Base-by-base conservation (phyloP, 1,284 basidiomycete species). In the Schizophyllum amplum region DNA sequence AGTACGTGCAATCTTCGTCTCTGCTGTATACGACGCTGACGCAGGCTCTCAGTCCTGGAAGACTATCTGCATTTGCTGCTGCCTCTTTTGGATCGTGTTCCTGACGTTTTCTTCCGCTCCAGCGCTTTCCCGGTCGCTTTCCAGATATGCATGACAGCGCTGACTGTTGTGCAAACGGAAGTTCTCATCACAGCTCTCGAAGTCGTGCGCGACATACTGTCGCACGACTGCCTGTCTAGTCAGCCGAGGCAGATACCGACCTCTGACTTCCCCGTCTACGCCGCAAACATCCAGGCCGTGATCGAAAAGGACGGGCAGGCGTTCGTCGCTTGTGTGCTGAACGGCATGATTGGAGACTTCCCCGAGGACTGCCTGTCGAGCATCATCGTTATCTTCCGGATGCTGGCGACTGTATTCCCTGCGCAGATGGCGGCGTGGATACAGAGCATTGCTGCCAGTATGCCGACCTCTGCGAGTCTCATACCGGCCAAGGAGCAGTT, bases 21-120 rank as follows among this genome's bases (percentile, higher is more conserved):
- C 20, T 51, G 4, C 1, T n/a, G 7, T 50, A 22, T 48, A 20
- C 20, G 6, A 58, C 33, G 60, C 56, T 13, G 57, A 51, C 33
- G 4, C 6, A n/a, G n/a, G 51, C 15, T 1, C n/a, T n/a, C n/a
- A 97, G 97, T 98, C 33, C 75, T 99, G 65, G 97, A 99, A 69
- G 97, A 99, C 69, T 99, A 96, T 65, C 71, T 94, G 55, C 92
- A 94, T 64, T 81, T 94, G 69, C 76, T 94, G 33, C 70, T 87
- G 57, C 84, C 87, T 60, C 76, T 94, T 66, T 70, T 88, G 49
- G 80, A 86, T 54, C 75, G 79, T 61, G 75, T 82, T 1, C 92
- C 95, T 1, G 82, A 90, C 58, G 74, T 92, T 46, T 82, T 94
- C 61, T 87, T 95, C 72, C 75, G 85, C 53, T 90, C 90, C 2